Conservation (phyloP, 179 eudicot species). For the Beta macrorhiza region DNA sequence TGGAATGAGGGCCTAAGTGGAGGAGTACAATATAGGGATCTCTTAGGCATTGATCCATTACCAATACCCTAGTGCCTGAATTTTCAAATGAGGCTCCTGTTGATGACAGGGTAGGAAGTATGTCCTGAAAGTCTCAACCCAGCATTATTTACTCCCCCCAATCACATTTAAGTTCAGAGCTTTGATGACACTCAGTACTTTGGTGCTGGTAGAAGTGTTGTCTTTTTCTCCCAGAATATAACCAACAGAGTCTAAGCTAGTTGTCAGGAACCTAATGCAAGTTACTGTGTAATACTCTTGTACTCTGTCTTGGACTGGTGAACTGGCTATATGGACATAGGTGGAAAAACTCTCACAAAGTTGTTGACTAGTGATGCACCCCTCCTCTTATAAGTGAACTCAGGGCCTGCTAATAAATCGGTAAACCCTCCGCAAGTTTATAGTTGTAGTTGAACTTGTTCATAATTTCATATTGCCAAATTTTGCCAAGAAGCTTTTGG, state of each 20-base stretch:
- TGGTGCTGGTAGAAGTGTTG: neutral
- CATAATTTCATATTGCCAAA: neutral
- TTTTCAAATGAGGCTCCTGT: neutral
- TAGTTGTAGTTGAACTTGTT: neutral
- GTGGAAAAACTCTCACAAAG: neutral
- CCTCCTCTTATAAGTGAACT: neutral
- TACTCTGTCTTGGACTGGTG: neutral
- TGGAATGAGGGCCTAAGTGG: neutral
- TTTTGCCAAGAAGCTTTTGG: too few relatives aligned
- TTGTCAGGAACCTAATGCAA: neutral
- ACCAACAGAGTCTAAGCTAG: neutral
- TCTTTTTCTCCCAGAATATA: neutral
- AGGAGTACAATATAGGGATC: neutral
- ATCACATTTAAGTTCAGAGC: neutral
- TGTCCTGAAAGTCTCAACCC: neutral
- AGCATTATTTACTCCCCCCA: neutral
- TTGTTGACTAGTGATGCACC: neutral
- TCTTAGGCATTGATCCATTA: neutral
- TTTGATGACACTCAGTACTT: neutral
- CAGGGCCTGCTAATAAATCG: neutral
- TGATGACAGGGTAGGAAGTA: neutral
- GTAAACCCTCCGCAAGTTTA: neutral
- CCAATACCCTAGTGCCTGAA: neutral
- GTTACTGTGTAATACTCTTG: neutral
- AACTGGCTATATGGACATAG: neutral